Base-by-base conservation (phyloP, 2,329 filamentous ascomycete genomes). In the Achaetomium macrosporum region DNA sequence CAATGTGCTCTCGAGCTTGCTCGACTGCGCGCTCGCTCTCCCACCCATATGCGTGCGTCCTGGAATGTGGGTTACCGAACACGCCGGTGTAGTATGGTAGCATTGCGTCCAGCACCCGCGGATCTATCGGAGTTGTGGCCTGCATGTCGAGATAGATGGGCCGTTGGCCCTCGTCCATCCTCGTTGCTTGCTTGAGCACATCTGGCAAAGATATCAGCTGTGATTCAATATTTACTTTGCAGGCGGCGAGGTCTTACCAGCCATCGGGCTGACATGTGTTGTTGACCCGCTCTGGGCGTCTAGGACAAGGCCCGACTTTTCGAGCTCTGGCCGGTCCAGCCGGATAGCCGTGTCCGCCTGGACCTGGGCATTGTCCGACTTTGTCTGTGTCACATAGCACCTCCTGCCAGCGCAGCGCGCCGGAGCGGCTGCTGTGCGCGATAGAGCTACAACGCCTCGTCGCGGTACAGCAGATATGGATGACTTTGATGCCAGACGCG, bases 61-160 rank as follows among this genome's bases (percentile, higher is more conserved):
- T 83, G 51, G 92, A 97, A 70, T 99, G 93, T 37, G 93, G 93
- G 71, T 99, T 99, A 61, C 93, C 93, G 68, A 95, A 99, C 45
- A 95, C 81, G 58, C 91, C 90, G 35, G 91, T 92, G 68, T 91
- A 90, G 72, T 83, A 99, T 0, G 93, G 93, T 40, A 99, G 79
- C 93, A 99, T 99, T 51, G 90, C 87, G 70, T 99, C 93, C 42
- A 99, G 80, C 31, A 99, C 93, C 60, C 93, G 83, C 20, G 93
- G 93, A 64, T 99, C 93, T 55, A 93, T 84, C 16, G 93, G 93
- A 0, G 93, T 99, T 1, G 93, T 99, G 35, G 93, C 90, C 73
- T 99, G 93, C 86, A 96, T 96, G 68, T 99, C 93, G 50, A 99
- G 85, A 65, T 99, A 99, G 67, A 99, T 97, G 37, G 93, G 93